These are phyloP conservation scores for Saturnispora diversa DNA, from an alignment of 805 yeast species.

Conservation along the genomic window DNA sequence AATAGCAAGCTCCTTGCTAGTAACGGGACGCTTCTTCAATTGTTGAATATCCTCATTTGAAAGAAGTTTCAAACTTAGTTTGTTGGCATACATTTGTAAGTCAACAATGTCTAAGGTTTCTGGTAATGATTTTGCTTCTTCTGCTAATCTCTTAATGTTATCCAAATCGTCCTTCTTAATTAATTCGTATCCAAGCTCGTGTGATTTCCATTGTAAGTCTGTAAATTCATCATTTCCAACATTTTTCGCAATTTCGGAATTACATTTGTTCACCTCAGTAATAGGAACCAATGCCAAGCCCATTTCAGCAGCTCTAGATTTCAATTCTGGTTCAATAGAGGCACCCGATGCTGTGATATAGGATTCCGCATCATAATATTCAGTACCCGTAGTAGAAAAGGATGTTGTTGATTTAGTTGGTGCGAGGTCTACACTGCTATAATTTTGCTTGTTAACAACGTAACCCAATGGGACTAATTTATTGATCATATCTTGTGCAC, in stretches of 20 bases:
- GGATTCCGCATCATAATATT: conserved; percentile 7
- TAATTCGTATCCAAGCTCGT: conserved; percentile 18
- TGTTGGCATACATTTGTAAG: conserved; percentile 18
- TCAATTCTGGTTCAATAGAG: conserved; percentile 5
- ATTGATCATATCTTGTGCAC: conserved; percentile 5
- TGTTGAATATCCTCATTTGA: conserved; percentile 28
- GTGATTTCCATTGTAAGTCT: conserved; percentile 14
- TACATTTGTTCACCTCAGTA: conserved; percentile 17
- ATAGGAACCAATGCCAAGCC: conserved; percentile 31
- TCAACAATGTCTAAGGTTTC: conserved; percentile 12
- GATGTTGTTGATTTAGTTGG: conserved; percentile 1
- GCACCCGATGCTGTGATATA: conserved; percentile 6
- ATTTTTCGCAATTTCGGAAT: conserved; percentile 21
- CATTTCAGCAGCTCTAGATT: conserved; percentile 27
- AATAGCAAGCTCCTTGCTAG: conserved; percentile 28
- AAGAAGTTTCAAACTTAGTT: conserved; percentile 30
- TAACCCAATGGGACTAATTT: conserved; percentile 12
- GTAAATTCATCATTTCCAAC: conserved; percentile 10
- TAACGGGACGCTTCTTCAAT: conserved; percentile 24
- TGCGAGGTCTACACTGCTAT: neutral
- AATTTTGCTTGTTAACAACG: neutral
- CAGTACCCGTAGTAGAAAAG: conserved; percentile 4
- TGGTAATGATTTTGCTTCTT: conserved; percentile 10
- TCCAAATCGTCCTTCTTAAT: conserved; percentile 14
- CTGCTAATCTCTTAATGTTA: conserved; percentile 9